phyloP scores from a whole-genome alignment of 2,329 filamentous ascomycete genomes.

The Colletotrichum liaoningense region DNA sequence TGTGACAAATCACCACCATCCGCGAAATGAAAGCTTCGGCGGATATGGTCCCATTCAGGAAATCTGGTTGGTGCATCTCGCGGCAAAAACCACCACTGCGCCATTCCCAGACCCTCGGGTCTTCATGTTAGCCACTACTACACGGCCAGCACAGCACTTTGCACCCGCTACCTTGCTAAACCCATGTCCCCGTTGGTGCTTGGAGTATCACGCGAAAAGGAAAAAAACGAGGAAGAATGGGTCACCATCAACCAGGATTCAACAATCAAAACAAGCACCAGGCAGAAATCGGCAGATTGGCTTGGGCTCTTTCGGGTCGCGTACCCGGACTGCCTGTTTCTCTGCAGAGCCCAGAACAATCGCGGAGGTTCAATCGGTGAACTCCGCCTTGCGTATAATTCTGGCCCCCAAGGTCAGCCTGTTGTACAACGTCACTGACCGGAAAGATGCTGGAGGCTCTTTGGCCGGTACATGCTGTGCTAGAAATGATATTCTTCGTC shows the following conservation, averaged over 20 bases:
- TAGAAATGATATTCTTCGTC: background rate
- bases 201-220: background rate
- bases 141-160: background rate
- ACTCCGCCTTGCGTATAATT: background rate
- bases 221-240: background rate
- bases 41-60: conserved; percentile 25
- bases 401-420: background rate
- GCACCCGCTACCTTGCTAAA: background rate
- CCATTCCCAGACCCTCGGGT: conserved; percentile 29
- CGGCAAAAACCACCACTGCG: conserved; percentile 28
- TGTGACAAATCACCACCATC: conserved; percentile 18
- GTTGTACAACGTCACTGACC: background rate
- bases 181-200: background rate
- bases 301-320: background rate
- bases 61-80: conserved; percentile 31
- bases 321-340: background rate
- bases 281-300: background rate
- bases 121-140: background rate
- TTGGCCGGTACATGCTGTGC: background rate
- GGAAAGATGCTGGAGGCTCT: conserved; percentile 7
- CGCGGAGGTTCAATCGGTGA: background rate
- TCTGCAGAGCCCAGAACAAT: background rate
- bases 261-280: background rate
- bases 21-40: conserved; percentile 15
- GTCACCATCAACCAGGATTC: background rate